Evolutionary conservation across 805 yeast species (phyloP).

Genomic region (Nakazawaea siamensis): DNA sequence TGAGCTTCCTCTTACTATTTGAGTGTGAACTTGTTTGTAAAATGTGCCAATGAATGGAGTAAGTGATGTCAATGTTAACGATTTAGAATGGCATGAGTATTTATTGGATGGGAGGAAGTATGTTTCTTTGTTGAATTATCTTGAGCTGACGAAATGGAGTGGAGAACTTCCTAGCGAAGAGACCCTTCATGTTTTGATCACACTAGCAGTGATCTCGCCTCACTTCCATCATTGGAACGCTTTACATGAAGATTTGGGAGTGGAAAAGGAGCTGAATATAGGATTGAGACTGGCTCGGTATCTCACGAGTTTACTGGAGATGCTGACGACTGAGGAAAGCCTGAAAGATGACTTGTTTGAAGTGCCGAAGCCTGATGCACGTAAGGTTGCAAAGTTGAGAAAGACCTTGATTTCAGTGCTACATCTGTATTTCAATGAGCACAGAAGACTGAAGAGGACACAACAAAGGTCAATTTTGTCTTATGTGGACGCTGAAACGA

Average conservation of each 20-base stretch:
- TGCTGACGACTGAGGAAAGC: background rate
- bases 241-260: background rate
- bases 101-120: conserved; percentile 19
- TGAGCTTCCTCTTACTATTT: too few species aligned
- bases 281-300: background rate
- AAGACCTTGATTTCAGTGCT: too few species aligned
- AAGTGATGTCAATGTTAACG: too few species aligned
- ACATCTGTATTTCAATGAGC: too few species aligned
- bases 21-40: too few species aligned
- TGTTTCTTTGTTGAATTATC: conserved; percentile 25
- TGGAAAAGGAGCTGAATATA: background rate
- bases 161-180: too few species aligned
- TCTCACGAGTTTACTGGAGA: background rate
- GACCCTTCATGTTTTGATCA: conserved; percentile 24
- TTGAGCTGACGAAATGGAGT: conserved; percentile 22
- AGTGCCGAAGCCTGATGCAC: background rate
- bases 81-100: conserved; percentile 12
- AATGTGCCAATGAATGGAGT: too few species aligned
- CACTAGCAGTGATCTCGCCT: conserved; percentile 26
- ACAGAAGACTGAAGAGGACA: too few species aligned
- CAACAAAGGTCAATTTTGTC: too few species aligned
- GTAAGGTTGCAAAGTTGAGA: too few species aligned
- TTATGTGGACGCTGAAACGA: too few species aligned
- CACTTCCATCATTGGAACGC: conserved; percentile 15
- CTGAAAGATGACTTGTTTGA: background rate